phyloP scores from a whole-genome alignment of 768 basidiomycete genomes.

The Kwoniella pini region DNA sequence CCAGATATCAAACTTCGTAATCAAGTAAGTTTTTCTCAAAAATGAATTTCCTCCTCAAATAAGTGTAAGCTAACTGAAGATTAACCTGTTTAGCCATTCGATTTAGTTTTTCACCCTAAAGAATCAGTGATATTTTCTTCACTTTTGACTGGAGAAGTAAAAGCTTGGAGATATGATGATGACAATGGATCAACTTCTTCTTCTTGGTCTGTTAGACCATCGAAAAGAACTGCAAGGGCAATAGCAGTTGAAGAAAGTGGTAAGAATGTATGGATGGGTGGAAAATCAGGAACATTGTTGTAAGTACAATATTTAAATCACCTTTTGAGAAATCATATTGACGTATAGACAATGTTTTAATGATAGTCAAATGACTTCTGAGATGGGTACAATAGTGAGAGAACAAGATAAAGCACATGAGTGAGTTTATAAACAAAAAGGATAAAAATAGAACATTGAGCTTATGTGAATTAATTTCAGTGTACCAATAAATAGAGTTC shows the following conservation, averaged over 20 bases:
- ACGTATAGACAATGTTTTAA: not conserved
- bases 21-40: conserved; percentile 49
- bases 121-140: conserved; percentile 66
- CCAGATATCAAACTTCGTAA: conserved; percentile 52
- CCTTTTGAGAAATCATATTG: no score
- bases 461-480: conserved; percentile 54
- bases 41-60: no score
- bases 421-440: conserved; percentile 40
- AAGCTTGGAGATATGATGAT: conserved; percentile 76
- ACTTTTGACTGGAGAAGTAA: conserved; percentile 78
- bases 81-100: conserved; percentile 90
- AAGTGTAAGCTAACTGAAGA: no score
- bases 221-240: conserved; percentile 79
- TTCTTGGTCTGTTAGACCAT: conserved; percentile 68
- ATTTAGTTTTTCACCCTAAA: conserved; percentile 81
- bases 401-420: conserved; percentile 47
- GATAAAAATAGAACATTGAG: no score
- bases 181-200: conserved; percentile 52
- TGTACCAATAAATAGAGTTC: conserved; percentile 82
- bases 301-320: no score
- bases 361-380: conserved; percentile 32
- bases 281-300: conserved; percentile 78
- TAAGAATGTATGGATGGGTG: conserved; percentile 69
- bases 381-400: conserved; percentile 34
- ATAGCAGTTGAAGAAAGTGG: conserved; percentile 71